phyloP scores from a whole-genome alignment of 2,329 filamentous ascomycete genomes.

The Alternaria consortialis region DNA sequence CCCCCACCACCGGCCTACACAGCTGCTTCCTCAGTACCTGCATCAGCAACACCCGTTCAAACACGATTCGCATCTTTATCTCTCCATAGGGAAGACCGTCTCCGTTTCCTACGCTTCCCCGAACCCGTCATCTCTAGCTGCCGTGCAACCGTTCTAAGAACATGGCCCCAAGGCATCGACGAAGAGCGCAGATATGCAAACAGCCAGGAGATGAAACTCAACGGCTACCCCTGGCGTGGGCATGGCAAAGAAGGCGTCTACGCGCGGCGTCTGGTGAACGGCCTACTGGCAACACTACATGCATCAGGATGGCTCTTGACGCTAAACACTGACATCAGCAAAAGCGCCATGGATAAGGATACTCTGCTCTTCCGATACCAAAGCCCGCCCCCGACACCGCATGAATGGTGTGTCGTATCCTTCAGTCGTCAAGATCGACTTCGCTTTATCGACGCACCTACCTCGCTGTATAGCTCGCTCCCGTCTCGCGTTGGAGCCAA shows the following conservation, averaged over 20 bases:
- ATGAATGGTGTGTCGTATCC: constrained; percentile 51
- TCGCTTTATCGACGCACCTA: constrained; percentile 44
- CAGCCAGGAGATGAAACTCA: constrained; percentile 51
- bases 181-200: constrained; percentile 41
- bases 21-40: constrained; percentile 10
- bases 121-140: constrained; percentile 36
- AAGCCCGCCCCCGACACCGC: constrained; percentile 42
- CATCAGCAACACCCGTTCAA: constrained; percentile 21
- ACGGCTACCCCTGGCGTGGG: constrained; percentile 49
- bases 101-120: constrained; percentile 52
- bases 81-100: constrained; percentile 31
- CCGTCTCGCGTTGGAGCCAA: constrained; percentile 17
- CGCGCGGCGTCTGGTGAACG: constrained; percentile 44
- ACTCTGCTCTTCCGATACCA: constrained; percentile 53
- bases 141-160: constrained; percentile 29
- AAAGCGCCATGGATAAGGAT: constrained; percentile 37
- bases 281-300: constrained; percentile 33
- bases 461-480: constrained; percentile 19
- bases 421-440: constrained; percentile 43
- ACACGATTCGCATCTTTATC: constrained; percentile 37
- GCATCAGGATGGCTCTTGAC: constrained; percentile 52
- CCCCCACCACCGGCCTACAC: constrained; percentile 21
- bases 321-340: constrained; percentile 48
- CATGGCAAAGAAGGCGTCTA: constrained; percentile 38
- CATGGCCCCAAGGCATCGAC: constrained; percentile 46